Conservation (phyloP, 306 rosid species). For the Alnus glutinosa region DNA sequence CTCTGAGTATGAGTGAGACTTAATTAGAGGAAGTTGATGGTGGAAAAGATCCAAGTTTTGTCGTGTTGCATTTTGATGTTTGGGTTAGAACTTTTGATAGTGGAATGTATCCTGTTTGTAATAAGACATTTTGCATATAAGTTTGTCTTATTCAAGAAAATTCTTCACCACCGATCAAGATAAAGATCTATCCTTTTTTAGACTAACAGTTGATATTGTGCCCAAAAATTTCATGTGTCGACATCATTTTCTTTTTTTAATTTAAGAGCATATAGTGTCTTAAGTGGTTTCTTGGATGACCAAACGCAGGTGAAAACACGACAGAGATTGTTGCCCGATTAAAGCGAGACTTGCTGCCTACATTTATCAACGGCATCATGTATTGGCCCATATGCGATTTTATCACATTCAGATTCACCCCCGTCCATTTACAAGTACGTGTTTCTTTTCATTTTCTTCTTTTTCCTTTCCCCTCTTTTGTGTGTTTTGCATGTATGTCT, state of each 20-base stretch:
- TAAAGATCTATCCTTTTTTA: background rate
- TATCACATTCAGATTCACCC: conserved; percentile 78
- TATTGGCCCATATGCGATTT: conserved; percentile 95
- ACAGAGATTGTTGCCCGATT: conserved; percentile 66
- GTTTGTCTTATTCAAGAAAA: background rate
- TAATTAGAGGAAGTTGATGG: background rate
- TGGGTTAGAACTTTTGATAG: background rate
- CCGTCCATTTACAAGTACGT: conserved; percentile 90
- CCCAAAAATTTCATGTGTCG: background rate
- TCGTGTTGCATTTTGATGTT: too few species aligned
- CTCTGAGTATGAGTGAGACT: background rate
- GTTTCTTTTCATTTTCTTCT: background rate
- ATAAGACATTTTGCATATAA: background rate
- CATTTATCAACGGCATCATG: conserved; percentile 68
- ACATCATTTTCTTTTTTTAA: background rate
- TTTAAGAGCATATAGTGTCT: background rate
- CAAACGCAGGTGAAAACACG: conserved; percentile 66
- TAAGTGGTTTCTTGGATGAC: conserved; percentile 28
- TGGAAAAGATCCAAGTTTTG: too few species aligned
- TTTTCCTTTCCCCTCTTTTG: conserved; percentile 13
- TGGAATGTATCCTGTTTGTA: background rate
- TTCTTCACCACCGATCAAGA: background rate
- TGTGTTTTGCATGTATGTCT: background rate
- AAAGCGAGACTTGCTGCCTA: conserved; percentile 78
- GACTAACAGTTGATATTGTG: background rate